These are phyloP conservation scores for Vigna trinervia DNA, from an alignment of 306 rosid species.

Conservation along the genomic window DNA sequence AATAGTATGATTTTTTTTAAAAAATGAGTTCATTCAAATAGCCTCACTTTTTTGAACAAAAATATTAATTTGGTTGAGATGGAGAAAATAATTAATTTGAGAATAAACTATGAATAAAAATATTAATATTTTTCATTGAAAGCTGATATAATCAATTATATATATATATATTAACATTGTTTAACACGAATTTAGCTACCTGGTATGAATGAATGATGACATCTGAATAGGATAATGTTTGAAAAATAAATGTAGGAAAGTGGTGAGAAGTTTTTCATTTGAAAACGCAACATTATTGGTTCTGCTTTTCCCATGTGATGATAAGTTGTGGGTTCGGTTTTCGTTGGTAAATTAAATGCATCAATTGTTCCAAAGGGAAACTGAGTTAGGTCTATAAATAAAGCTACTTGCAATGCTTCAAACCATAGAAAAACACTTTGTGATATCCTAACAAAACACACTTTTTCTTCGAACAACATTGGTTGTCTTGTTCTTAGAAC, in stretches of 20 bases:
- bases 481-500: not conserved
- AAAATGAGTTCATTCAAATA: no score
- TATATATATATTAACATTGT: no score
- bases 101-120: no score
- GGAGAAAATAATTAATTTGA: no score
- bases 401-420: not conserved
- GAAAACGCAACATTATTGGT: not conserved
- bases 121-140: no score
- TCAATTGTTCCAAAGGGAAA: not conserved
- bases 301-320: not conserved
- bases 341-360: not conserved
- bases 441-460: not conserved
- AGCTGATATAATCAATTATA: no score
- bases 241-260: not conserved
- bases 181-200: no score
- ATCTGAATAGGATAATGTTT: not conserved
- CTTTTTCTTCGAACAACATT: not conserved
- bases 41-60: no score
- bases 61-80: no score
- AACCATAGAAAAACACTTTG: not conserved
- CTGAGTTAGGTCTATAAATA: conserved; percentile 1
- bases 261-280: not conserved
- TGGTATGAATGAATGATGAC: no score
- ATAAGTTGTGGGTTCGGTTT: not conserved
- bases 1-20: no score